A percentile compares a stretch with the other conserved stretches of the same genome.
Conservation (phyloP, 805 yeast species). For the Starmerella sp. region DNA sequence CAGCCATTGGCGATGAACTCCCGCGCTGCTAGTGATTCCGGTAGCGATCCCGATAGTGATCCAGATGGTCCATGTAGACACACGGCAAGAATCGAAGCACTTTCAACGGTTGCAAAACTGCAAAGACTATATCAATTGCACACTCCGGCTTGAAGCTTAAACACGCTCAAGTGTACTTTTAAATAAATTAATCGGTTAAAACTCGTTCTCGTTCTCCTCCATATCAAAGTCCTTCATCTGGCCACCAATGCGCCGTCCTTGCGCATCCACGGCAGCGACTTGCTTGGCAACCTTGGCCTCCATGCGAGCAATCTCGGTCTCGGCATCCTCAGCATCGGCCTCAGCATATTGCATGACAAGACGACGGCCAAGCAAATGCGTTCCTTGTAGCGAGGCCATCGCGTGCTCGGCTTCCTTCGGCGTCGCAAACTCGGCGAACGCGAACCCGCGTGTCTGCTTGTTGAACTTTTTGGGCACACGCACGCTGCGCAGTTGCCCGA, state of each 20-base stretch:
- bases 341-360: slow-evolving; percentile 89
- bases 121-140: too few species aligned
- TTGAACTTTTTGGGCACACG: slow-evolving; percentile 95
- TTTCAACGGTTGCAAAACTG: too few species aligned
- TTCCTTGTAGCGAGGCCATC: slow-evolving; percentile 86
- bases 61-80: too few species aligned
- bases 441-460: slow-evolving; percentile 92
- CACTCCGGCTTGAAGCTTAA: too few species aligned
- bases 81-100: too few species aligned
- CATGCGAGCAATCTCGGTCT: slow-evolving; percentile 84
- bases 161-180: too few species aligned
- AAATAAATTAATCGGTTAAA: not conserved
- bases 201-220: slow-evolving; percentile 42
- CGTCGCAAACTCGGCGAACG: slow-evolving; percentile 83
- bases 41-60: too few species aligned
- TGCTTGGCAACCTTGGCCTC: slow-evolving; percentile 74
- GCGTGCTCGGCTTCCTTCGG: slow-evolving; percentile 89
- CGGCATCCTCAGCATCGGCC: slow-evolving; percentile 69
- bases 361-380: slow-evolving; percentile 90
- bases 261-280: slow-evolving; percentile 63
- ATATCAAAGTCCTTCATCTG: slow-evolving; percentile 50
- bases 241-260: slow-evolving; percentile 53
- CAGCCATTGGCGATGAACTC: too few species aligned
- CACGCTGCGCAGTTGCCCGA: slow-evolving; percentile 88
- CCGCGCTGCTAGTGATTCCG: too few species aligned